phyloP scores from a whole-genome alignment of 2,329 filamentous ascomycete species.

The Aspergillus ochraceoroseus region DNA sequence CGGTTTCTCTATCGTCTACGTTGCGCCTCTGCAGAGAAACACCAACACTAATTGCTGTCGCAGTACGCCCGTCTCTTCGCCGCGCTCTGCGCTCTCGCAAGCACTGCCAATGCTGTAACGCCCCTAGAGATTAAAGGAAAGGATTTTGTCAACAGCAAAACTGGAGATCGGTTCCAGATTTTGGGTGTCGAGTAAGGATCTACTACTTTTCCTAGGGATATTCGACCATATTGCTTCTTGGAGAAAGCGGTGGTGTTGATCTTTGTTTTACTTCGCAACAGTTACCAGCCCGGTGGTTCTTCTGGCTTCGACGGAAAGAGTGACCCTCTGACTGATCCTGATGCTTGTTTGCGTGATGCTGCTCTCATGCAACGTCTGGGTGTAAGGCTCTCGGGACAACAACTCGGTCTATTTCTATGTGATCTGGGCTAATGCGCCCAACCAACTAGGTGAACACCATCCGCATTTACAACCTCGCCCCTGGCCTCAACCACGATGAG shows the following conservation, averaged over 20 bases:
- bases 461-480: slow-evolving; percentile 61
- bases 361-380: slow-evolving; percentile 60
- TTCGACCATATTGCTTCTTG: slow-evolving; percentile 17
- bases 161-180: slow-evolving; percentile 57
- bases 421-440: slow-evolving; percentile 1
- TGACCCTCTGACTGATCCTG: slow-evolving; percentile 56
- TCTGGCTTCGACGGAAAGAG: slow-evolving; percentile 51
- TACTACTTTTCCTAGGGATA: slow-evolving; percentile 3
- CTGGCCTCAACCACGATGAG: slow-evolving; percentile 55
- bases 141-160: slow-evolving; percentile 58
- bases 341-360: slow-evolving; percentile 58
- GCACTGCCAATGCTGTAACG: slow-evolving; percentile 50
- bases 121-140: slow-evolving; percentile 55
- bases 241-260: slow-evolving; percentile 20
- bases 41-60: slow-evolving; percentile 2
- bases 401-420: neutral
- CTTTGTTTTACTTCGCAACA: slow-evolving; percentile 23
- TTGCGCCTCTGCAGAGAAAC: neutral
- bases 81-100: slow-evolving; percentile 41
- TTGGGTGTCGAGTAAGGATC: slow-evolving; percentile 55
- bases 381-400: slow-evolving; percentile 41
- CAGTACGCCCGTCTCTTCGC: slow-evolving; percentile 37
- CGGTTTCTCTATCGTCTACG: neutral
- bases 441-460: slow-evolving; percentile 54
- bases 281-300: slow-evolving; percentile 60